Evolutionary conservation across 2,329 filamentous ascomycete genomes (phyloP).

Genomic region (Daldinia sp.): DNA sequence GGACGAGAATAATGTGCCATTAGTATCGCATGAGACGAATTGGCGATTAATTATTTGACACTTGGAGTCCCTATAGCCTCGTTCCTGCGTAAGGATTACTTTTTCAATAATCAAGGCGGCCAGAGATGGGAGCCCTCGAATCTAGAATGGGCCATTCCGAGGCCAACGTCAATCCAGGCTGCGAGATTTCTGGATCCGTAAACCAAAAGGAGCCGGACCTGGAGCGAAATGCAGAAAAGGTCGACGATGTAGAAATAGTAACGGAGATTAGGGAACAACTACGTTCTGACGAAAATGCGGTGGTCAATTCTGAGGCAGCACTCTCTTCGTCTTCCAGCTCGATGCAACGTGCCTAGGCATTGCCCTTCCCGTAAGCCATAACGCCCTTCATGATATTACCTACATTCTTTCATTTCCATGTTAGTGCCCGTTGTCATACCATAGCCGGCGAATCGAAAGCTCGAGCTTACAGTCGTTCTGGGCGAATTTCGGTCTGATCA

Average conservation of each 20-base stretch:
- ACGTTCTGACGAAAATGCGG: not conserved
- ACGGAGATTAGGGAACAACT: not conserved
- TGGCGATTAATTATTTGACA: not conserved
- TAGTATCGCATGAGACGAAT: not conserved
- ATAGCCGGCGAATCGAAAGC: not conserved
- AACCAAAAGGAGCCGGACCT: not conserved
- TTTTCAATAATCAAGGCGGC: not conserved
- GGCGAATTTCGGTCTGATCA: conserved; percentile 44
- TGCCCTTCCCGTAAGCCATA: conserved; percentile 15
- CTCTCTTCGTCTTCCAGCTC: not conserved
- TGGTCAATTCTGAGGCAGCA: not conserved
- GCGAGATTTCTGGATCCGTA: not conserved
- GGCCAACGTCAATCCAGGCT: not conserved
- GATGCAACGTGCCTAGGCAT: not conserved
- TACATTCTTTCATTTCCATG: not conserved
- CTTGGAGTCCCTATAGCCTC: not conserved
- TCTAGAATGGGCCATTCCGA: not conserved
- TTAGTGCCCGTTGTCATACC: not conserved
- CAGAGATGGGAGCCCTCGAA: not conserved
- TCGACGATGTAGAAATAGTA: not conserved
- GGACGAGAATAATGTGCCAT: no score
- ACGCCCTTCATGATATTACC: not conserved
- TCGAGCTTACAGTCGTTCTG: conserved; percentile 39
- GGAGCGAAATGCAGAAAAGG: not conserved
- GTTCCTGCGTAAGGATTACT: not conserved